These are phyloP conservation scores for Populus nigra DNA, from an alignment of 345 rosid genomes.

Conservation along the genomic window DNA sequence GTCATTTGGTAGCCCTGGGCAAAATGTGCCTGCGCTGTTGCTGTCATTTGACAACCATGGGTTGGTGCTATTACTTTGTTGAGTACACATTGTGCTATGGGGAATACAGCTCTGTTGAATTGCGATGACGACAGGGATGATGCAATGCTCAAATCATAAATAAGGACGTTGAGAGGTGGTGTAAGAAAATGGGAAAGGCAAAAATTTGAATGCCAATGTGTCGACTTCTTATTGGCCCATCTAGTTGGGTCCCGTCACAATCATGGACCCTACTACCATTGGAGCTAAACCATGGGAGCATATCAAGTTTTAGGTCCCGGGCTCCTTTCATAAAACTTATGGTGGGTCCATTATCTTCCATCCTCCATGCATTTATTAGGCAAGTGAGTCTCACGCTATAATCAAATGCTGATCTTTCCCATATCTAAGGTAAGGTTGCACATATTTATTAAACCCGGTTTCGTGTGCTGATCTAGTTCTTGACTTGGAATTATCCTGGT, in stretches of 20 bases:
- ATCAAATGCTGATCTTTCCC: not conserved
- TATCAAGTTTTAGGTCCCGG: slow-evolving; percentile 30
- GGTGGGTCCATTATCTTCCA: slow-evolving; percentile 5
- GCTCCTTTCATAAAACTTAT: slow-evolving; percentile 29
- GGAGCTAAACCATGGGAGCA: slow-evolving; percentile 21
- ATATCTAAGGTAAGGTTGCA: no score
- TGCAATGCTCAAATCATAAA: slow-evolving; percentile 28
- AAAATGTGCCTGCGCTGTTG: not conserved
- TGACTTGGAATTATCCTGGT: no score
- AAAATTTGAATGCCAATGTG: not conserved
- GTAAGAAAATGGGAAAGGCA: not conserved
- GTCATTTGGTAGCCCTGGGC: no score
- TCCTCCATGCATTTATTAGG: not conserved
- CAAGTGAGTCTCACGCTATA: slow-evolving; percentile 4
- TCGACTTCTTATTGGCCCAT: not conserved
- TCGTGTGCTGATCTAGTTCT: no score
- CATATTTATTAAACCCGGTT: no score
- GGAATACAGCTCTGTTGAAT: not conserved
- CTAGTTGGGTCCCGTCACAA: not conserved
- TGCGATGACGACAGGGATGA: slow-evolving; percentile 27
- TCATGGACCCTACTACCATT: slow-evolving; percentile 16
- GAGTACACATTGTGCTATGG: not conserved
- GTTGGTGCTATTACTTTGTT: not conserved
- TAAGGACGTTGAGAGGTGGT: not conserved
- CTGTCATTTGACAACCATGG: not conserved